Conservation (phyloP, 768 basidiomycete species). For the Nevesoporus exiguus region DNA sequence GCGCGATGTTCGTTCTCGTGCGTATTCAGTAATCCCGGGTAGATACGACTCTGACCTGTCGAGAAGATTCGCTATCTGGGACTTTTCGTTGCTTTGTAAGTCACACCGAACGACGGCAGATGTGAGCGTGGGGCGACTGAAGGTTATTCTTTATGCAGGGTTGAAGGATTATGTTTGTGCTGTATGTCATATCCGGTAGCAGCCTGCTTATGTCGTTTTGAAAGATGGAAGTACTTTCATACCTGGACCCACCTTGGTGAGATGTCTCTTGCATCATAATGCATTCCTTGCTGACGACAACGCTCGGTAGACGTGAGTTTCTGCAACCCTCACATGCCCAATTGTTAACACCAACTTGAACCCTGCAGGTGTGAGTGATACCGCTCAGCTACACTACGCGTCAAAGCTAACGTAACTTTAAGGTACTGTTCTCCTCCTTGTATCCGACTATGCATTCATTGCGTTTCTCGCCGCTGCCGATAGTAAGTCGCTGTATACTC, state of each 20-base stretch:
- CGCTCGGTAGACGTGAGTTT: constrained; percentile 14
- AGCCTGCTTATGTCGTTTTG: not conserved
- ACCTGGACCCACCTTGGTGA: constrained; percentile 10
- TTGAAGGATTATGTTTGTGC: constrained; percentile 9
- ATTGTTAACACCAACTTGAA: not conserved
- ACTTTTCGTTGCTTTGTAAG: constrained; percentile 9
- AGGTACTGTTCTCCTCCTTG: constrained; percentile 10
- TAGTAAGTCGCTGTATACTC: constrained; percentile 9
- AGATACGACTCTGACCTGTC: not conserved
- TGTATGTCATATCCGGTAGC: rapidly evolving
- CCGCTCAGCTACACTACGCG: not conserved
- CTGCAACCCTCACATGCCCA: not conserved
- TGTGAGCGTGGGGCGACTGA: not conserved
- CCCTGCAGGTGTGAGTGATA: constrained; percentile 15
- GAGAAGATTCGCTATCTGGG: constrained; percentile 20
- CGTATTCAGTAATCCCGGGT: not conserved
- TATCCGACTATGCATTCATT: not conserved
- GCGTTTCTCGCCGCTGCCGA: constrained; percentile 21
- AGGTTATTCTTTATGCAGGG: not conserved
- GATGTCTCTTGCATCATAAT: not conserved
- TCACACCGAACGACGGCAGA: not conserved
- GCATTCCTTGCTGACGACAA: not conserved
- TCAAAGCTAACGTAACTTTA: not conserved
- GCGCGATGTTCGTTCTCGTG: constrained; percentile 15
- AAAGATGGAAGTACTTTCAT: constrained; percentile 18